Base-by-base conservation (phyloP, 2,329 filamentous ascomycete genomes). In the Colletotrichum magnum region DNA sequence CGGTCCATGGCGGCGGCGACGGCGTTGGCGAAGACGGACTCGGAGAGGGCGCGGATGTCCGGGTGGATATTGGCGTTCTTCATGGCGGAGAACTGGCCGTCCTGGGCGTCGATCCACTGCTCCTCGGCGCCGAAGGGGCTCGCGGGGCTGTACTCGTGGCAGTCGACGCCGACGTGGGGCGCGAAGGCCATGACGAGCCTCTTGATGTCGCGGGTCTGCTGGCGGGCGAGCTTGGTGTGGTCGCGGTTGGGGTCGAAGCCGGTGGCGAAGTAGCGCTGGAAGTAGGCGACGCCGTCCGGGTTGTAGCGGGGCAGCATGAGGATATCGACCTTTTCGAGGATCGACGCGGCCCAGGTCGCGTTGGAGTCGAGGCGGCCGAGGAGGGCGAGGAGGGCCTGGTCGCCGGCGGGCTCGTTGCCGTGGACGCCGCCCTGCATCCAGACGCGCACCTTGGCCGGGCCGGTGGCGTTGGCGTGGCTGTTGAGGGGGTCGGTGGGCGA, bases 1-100 rank as follows among this genome's bases (percentile, higher is more conserved):
- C 66, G 70, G 16, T 77, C 75, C 76, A 79, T 76, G 15, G 75
- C 77, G 3, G 73, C 60, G 0, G 72, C 77, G 5, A 79, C 74
- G 0, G 71, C 74, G 18, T 73, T 73, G 0, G 75, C 73, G 59
- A 79, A 79, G 0, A 79, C 12, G 18, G 72, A 54, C 48, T 79
- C 78, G 0, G 77, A 76, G 3, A 79, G 41, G 3, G 72, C 63
- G 7, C 78, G 73, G 12, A 79, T 79, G 16, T 72, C 68, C 9
- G 68, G 41, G 57, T 79, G 71, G 51, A 79, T 79, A 6, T 79
- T 79, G 4, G 79, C 58, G 26, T 79, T 79, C 71, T 79, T 79
- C 2, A 77, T 77, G 1, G 78, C 77, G 0, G 78, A 78, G 52
- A 78, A 79, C 1, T 77, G 72, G 1, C 75, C 77, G 45, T 79